A percentile compares a stretch with the other conserved stretches of the same genome.
These are phyloP conservation scores for Penicillium fimorum DNA, from an alignment of 495 filamentous ascomycete species.

Conservation along the genomic window DNA sequence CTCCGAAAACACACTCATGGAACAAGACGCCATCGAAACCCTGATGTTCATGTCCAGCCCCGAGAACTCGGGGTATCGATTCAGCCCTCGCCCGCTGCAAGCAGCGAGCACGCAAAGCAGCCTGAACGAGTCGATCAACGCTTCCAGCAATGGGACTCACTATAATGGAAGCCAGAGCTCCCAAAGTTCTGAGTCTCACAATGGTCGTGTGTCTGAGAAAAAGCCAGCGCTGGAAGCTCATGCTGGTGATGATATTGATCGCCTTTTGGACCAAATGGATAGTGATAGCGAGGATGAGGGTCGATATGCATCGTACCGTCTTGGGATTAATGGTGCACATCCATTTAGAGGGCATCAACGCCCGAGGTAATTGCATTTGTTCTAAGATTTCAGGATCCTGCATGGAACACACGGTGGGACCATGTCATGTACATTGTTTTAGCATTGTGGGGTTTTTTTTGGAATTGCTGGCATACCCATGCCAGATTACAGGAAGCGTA, in stretches of 20 bases:
- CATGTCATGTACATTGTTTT: not conserved
- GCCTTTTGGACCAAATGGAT: conserved; percentile 52
- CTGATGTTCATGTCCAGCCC: conserved; percentile 87
- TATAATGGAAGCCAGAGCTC: conserved; percentile 20
- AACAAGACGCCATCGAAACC: conserved; percentile 85
- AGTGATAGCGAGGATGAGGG: conserved; percentile 44
- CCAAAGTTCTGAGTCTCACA: conserved; percentile 20
- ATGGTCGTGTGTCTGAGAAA: conserved; percentile 5
- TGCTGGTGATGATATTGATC: conserved; percentile 52
- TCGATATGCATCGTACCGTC: conserved; percentile 24
- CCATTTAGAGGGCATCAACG: conserved; percentile 11
- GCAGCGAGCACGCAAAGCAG: conserved; percentile 28
- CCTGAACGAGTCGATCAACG: conserved; percentile 32
- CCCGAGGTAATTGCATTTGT: conserved; percentile 10
- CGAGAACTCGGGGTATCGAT: conserved; percentile 60
- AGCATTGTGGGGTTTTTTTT: not conserved
- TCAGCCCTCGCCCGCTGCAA: conserved; percentile 34
- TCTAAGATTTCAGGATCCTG: not conserved
- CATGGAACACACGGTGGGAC: not conserved
- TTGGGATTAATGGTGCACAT: conserved; percentile 9
- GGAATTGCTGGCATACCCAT: not conserved
- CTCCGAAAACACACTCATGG: conserved; percentile 66
- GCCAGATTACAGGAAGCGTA: not conserved
- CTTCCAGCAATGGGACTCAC: conserved; percentile 15
- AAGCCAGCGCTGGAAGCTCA: conserved; percentile 32